Base-by-base conservation (phyloP, 2,329 filamentous ascomycete species). In the Fusarium sp. region DNA sequence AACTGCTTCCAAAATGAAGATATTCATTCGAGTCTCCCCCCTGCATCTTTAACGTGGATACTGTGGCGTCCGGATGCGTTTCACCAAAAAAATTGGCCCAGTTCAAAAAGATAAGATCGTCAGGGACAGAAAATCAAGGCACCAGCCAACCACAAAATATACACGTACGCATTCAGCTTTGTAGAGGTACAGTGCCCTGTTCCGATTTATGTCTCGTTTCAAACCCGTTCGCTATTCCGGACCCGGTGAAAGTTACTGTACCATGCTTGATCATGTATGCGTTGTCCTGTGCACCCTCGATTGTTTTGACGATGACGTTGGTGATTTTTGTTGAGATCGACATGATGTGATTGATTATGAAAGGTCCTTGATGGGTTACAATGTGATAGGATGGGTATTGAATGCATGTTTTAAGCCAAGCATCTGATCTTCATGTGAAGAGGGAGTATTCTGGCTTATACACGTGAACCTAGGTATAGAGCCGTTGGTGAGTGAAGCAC, bases 31-130 rank as follows among this genome's bases (percentile, higher is more conserved):
- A 15, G 4, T 45, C 28, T 31, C 30, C 46, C 65, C 67, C 71
- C 71, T 73, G 71, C 71, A 49, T 74, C 44, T 61, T 28, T 46
- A 58, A 66, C 72, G 71, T 73, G 71, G 69, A 69, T 62, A 65
- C 67, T 59, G 67, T 73, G 71, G 71, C 71, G 71, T 55, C 64
- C 57, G 42, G 42, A 58, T 64, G 60, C 62, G 72, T 74, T 74
- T 74, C 72, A 74, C 47, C 51, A 70, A 54, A 44, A 45, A 36
- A 36, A 31, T 4, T 6, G 23, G 5, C 20, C 12, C 16, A 38
- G 47, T 49, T 38, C 34, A 59, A 42, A 59, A 33, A 61, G 65
- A 60, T 31, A 58, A 50, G 71, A 73, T 74, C 69, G 65, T 71
- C 71, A 73, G 72, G 72, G 71, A 72, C 70, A 60, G 67, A 44